Evolutionary conservation across 1,284 basidiomycete species (phyloP).

Genomic region (Phellinidium pouzarii): DNA sequence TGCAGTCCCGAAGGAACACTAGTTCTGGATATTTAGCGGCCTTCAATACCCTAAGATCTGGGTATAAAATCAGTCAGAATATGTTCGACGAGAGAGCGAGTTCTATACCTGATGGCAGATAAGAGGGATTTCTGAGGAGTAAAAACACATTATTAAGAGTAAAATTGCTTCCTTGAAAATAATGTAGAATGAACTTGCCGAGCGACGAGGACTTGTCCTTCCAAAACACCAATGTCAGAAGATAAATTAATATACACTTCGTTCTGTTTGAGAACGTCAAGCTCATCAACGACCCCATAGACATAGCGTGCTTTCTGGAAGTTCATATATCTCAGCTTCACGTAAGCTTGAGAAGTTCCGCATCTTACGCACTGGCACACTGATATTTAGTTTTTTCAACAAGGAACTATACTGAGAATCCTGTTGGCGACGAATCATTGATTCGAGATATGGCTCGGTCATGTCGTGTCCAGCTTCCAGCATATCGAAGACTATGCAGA

Average conservation of each 20-base stretch:
- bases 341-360: not conserved
- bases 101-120: slow-evolving; percentile 19
- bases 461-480: slow-evolving; percentile 24
- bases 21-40: slow-evolving; percentile 22
- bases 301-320: slow-evolving; percentile 23
- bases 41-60: slow-evolving; percentile 24
- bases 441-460: slow-evolving; percentile 23
- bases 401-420: slow-evolving; percentile 17
- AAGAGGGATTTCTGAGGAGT: slow-evolving; percentile 24
- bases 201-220: slow-evolving; percentile 21
- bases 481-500: slow-evolving; percentile 15
- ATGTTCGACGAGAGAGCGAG: not conserved
- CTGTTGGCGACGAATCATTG: slow-evolving; percentile 19
- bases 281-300: slow-evolving; percentile 25
- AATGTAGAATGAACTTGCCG: slow-evolving; percentile 8
- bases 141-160: not conserved
- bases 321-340: not conserved
- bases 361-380: slow-evolving; percentile 22
- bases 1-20: slow-evolving; percentile 22
- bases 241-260: slow-evolving; percentile 26
- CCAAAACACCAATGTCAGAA: slow-evolving; percentile 19
- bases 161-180: not conserved
- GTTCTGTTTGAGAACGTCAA: slow-evolving; percentile 21
- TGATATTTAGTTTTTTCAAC: slow-evolving; percentile 24
- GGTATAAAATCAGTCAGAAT: not conserved